Evolutionary conservation across 768 basidiomycete species (phyloP).

Genomic region (Crassisporium funariophilum): DNA sequence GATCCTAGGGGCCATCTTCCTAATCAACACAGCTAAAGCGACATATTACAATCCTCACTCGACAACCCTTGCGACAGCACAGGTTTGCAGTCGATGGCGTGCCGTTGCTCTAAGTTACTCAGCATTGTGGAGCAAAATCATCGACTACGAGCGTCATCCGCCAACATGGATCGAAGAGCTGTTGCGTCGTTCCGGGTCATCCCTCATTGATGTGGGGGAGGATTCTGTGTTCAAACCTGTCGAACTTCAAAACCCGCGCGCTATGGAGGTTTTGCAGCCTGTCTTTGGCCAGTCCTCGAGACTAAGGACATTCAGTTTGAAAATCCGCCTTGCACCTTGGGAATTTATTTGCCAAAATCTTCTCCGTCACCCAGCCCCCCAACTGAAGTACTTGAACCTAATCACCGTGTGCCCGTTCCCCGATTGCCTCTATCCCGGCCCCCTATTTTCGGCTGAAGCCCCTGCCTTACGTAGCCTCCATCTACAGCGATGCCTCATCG

Average conservation of each 20-base stretch:
- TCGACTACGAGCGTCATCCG: conserved; percentile 22
- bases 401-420: conserved; percentile 24
- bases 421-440: conserved; percentile 21
- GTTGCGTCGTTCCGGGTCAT: conserved; percentile 18
- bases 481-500: conserved; percentile 25
- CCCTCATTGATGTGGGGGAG: conserved; percentile 24
- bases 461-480: conserved; percentile 21
- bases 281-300: conserved; percentile 19
- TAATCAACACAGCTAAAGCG: conserved; percentile 15
- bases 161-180: conserved; percentile 17
- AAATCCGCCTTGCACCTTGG: conserved; percentile 23
- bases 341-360: conserved; percentile 23
- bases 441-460: conserved; percentile 22
- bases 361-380: conserved; percentile 22
- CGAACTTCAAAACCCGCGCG: conserved; percentile 14
- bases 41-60: conserved; percentile 12
- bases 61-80: conserved; percentile 15
- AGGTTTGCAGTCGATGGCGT: conserved; percentile 26
- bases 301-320: conserved; percentile 21
- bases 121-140: conserved; percentile 24
- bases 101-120: conserved; percentile 18
- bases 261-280: conserved; percentile 14
- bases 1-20: conserved; percentile 15
- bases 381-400: conserved; percentile 24
- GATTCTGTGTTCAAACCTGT: conserved; percentile 16